A percentile compares a stretch with the other conserved stretches of the same genome.
These are phyloP conservation scores for Sarocladium kiliense DNA, from an alignment of 2,329 filamentous ascomycete species.

Conservation along the genomic window DNA sequence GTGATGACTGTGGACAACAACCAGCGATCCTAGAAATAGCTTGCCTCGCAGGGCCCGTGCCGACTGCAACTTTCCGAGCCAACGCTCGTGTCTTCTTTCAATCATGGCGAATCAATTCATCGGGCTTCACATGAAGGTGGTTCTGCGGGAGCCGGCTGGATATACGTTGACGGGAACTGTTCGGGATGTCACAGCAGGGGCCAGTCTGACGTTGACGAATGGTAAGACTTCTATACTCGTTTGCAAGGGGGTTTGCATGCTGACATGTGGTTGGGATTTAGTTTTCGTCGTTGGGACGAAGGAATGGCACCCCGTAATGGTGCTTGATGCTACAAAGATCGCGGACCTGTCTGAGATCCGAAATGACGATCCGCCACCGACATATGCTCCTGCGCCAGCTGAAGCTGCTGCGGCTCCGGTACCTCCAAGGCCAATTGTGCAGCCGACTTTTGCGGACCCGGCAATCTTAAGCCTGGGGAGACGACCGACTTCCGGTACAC, in stretches of 20 bases:
- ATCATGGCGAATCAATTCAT: constrained; percentile 60
- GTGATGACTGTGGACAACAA: not conserved
- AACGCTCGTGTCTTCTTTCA: not conserved
- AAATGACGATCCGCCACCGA: constrained; percentile 21
- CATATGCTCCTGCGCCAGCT: constrained; percentile 19
- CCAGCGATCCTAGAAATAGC: not conserved
- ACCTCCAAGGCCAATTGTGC: constrained; percentile 18
- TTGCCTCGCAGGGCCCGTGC: not conserved
- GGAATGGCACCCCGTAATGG: constrained; percentile 34
- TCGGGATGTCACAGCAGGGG: constrained; percentile 59
- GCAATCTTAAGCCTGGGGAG: constrained; percentile 69
- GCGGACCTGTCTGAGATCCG: constrained; percentile 38
- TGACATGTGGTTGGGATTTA: constrained; percentile 14
- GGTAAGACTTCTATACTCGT: constrained; percentile 44
- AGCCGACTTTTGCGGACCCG: constrained; percentile 65
- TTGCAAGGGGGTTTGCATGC: not conserved
- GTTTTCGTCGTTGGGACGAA: constrained; percentile 38
- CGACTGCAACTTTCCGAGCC: not conserved
- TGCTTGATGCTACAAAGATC: constrained; percentile 42
- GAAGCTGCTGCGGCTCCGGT: constrained; percentile 20
- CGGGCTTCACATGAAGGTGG: constrained; percentile 71
- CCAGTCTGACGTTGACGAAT: constrained; percentile 65
- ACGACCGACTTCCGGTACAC: constrained; percentile 28
- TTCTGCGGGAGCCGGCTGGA: constrained; percentile 60
- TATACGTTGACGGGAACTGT: constrained; percentile 66